Base-by-base conservation (phyloP, 2,329 filamentous ascomycete genomes). In the Apiospora malaysiana region DNA sequence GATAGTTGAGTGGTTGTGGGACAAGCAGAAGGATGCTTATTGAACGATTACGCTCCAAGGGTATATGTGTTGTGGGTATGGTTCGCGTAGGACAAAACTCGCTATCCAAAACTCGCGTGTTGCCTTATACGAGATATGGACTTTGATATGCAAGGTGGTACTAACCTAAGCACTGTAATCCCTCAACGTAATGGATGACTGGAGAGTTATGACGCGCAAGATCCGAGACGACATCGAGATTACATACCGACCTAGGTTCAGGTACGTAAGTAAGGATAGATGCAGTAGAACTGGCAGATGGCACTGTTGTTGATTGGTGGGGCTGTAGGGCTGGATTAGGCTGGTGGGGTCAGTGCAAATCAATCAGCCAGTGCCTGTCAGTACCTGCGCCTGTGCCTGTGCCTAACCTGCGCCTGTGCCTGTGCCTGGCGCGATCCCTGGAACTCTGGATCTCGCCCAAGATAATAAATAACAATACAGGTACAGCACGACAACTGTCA, bases 241-340 rank as follows among this genome's bases (percentile, higher is more conserved):
- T 32, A 32, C 32, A 3, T 32, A n/a, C n/a, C 6, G 6, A 32
- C 32, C 32, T 32, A 32, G 32, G 32, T n/a, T n/a, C n/a, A n/a
- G n/a, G n/a, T n/a, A n/a, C n/a, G n/a, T n/a, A 6, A 6, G 6
- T 32, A 4, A 32, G 32, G 32, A 4, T 32, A 32, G 32, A 3
- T 32, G 32, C n/a, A 6, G 3, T 32, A 32, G 32, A 42, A 16
- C 21, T 40, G 23, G 32, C 3, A 66, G 63, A 66, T 42, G n/a
- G 25, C 49, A 18, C 21, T 23, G 49, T 56, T 56, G 49, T 32
- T 56, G 18, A 23, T 16, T 43, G 21, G 63, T 32, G 63, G 63
- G 63, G 63, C 63, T 43, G 63, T 66, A 66, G 63, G 63, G 63
- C 63, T 67, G 66, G 25, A n/a, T 32, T 32, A 40, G 14, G 32